These are phyloP conservation scores for Verticillium alfalfae DNA, from an alignment of 2,329 filamentous ascomycete species.

Conservation along the genomic window DNA sequence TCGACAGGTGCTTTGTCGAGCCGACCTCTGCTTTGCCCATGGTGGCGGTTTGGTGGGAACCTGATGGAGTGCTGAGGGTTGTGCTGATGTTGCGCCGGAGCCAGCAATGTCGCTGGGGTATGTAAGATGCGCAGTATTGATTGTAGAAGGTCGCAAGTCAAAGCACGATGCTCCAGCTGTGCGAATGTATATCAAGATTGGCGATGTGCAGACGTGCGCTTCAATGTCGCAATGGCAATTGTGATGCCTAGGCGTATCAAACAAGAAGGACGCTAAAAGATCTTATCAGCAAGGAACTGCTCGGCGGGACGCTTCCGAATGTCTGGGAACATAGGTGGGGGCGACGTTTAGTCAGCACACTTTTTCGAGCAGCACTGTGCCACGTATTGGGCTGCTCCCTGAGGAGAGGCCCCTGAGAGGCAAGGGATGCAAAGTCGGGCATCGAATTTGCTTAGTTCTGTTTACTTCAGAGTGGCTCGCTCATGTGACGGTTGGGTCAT, in stretches of 20 bases:
- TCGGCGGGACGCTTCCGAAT: no score
- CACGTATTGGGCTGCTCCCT: no score
- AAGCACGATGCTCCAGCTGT: neutral
- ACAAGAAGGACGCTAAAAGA: neutral
- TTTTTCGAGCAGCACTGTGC: no score
- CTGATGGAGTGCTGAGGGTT: neutral
- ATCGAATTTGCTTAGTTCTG: no score
- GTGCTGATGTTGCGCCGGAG: neutral
- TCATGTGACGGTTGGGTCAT: neutral
- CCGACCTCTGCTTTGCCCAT: slow-evolving; percentile 95
- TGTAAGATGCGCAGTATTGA: no score
- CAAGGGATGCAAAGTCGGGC: no score
- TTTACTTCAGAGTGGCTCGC: no score
- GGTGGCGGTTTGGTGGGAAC: slow-evolving; percentile 24
- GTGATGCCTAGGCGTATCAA: neutral
- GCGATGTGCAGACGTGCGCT: neutral
- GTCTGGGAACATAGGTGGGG: no score
- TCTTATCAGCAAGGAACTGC: neutral
- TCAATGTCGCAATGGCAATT: neutral
- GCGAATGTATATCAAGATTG: neutral
- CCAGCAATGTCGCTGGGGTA: neutral
- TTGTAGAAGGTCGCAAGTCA: neutral
- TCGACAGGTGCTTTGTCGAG: slow-evolving; percentile 82
- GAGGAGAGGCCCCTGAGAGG: no score
- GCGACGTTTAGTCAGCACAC: no score